Conservation (phyloP, 176 grass and related monocot species). For the Juncus inflexus region DNA sequence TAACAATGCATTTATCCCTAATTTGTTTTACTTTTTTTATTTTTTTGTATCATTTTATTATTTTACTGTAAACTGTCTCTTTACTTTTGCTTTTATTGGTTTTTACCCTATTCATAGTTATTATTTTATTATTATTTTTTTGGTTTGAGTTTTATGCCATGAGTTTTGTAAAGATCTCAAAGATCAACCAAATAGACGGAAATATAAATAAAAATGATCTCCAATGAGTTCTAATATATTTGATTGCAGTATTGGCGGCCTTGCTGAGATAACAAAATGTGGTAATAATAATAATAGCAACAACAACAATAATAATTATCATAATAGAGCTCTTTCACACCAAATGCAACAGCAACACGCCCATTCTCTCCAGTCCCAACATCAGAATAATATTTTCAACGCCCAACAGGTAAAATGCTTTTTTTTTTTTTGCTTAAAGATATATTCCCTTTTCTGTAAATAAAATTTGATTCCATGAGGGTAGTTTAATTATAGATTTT, state of each 20-base stretch:
- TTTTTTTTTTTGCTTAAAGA: too few relatives aligned
- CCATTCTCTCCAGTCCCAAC: conserved; percentile 52
- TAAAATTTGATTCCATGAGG: too few relatives aligned
- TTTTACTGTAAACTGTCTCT: too few relatives aligned
- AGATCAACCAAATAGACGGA: conserved; percentile 10
- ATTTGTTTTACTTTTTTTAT: too few relatives aligned
- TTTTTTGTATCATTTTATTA: too few relatives aligned
- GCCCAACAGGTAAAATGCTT: conserved; percentile 47
- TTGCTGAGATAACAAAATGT: conserved; percentile 70
- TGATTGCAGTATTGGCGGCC: conserved; percentile 54
- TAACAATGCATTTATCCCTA: too few relatives aligned
- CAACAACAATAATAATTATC: too few relatives aligned
- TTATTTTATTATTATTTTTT: too few relatives aligned
- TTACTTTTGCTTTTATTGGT: too few relatives aligned
- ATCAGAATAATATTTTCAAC: conserved; percentile 67
- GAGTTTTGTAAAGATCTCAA: conserved; percentile 9
- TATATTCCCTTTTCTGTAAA: too few relatives aligned
- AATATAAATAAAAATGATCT: not conserved
- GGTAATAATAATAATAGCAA: conserved; percentile 27
- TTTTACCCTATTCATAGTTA: too few relatives aligned
- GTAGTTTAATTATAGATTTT: too few relatives aligned
- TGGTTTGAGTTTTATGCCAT: conserved; percentile 10
- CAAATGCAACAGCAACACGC: conserved; percentile 65
- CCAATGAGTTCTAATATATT: conserved; percentile 37
- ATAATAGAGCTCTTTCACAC: conserved; percentile 38